Conservation (phyloP, 768 basidiomycete genomes). For the Chiua virens region DNA sequence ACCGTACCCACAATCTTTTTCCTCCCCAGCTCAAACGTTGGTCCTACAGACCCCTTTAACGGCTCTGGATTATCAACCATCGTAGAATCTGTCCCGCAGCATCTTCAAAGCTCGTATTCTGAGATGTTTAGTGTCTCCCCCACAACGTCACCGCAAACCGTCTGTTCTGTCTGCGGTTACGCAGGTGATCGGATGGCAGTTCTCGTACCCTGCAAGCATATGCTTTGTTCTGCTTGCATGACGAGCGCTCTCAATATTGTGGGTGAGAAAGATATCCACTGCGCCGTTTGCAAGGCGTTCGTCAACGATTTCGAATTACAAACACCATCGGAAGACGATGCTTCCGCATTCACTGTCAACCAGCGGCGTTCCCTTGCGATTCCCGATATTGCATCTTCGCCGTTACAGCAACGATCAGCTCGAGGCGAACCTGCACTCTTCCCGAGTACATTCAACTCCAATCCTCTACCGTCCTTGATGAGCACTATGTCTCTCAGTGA, state of each 20-base stretch:
- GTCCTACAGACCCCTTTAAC: conserved; percentile 45
- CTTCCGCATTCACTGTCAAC: conserved; percentile 12
- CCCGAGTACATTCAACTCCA: conserved; percentile 27
- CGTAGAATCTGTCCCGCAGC: conserved; percentile 28
- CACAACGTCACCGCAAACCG: conserved; percentile 19
- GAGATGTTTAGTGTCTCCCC: conserved; percentile 22
- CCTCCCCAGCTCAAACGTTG: conserved; percentile 33
- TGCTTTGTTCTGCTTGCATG: conserved; percentile 76
- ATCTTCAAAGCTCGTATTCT: conserved; percentile 18
- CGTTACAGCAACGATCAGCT: conserved; percentile 25
- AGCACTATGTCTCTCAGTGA: conserved; percentile 32
- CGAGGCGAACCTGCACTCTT: conserved; percentile 27
- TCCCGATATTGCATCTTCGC: conserved; percentile 18
- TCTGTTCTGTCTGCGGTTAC: conserved; percentile 67
- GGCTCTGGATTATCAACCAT: conserved; percentile 33
- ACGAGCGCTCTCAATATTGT: conserved; percentile 88
- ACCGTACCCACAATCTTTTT: conserved; percentile 42
- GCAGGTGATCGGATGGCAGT: conserved; percentile 53
- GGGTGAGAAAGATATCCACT: conserved; percentile 86
- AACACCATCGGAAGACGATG: conserved; percentile 27
- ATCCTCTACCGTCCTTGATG: conserved; percentile 32
- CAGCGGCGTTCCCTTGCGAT: conserved; percentile 10
- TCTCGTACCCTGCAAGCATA: conserved; percentile 72
- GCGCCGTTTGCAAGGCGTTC: conserved; percentile 71
- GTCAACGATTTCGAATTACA: conserved; percentile 69